Evolutionary conservation across 495 filamentous ascomycete genomes (phyloP), one percentile per base, ranked within the genome.

Genomic region (Hyaloscypha variabilis): DNA sequence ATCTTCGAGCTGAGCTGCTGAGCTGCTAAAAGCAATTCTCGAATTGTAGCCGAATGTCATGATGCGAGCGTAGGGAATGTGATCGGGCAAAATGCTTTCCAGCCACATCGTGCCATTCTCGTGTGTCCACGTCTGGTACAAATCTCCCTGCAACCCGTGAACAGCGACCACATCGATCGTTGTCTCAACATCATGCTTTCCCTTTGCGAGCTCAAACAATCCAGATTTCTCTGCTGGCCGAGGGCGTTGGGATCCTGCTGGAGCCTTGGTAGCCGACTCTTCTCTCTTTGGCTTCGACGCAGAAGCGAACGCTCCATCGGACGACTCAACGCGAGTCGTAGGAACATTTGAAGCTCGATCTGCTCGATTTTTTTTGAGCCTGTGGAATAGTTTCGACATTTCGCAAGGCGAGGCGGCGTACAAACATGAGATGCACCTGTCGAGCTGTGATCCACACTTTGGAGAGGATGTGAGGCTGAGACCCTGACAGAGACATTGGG

Each of bases 61-160:
- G 28, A 74, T 68, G 5, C 71, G 52, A 13, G 73, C 68, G 14
- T 21, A 54, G 10, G 66, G 66, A 3, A 74, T n/a, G 14, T 74
- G 60, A 6, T 39, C 25, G 30, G 68, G 65, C 14, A 76, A 53
- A 14, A 74, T 56, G 52, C 73, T 71, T 42, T 46, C 60, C 8
- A 71, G 65, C 74, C 74, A 76, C 34, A 62, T 24, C 6, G 59
- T 49, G 19, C 59, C 59, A 53, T 62, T 52, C 21, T 62, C 55
- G 24, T 74, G 71, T 11, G 78, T 81, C 81, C 74, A 77, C 23
- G 73, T 68, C 30, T 64, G 46, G 2, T 66, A 54, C 25, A 53
- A 42, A 52, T 72, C 66, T 10, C 77, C 77, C 58, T 74, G 71
- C 31, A 79, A 68, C 10, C 77, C 77, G 61, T 79, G 77, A 14